Evolutionary conservation across 139 green algal species (phyloP), one percentile per base, ranked within the genome.

Genomic region (Chlamydomonas sphaeroides): DNA sequence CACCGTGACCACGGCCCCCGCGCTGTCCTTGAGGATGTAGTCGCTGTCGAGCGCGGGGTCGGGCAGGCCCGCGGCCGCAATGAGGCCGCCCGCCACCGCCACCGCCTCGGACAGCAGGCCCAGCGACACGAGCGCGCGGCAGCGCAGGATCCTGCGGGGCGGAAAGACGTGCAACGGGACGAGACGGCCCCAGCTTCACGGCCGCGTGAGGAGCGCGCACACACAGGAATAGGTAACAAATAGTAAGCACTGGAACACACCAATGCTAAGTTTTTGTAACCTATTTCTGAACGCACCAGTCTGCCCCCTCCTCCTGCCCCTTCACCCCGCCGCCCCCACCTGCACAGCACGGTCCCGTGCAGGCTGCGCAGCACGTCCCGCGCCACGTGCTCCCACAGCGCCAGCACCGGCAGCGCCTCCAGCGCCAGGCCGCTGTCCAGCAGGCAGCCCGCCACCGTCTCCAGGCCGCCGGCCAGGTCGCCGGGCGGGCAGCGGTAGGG

Each of bases 321-420:
- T n/a, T n/a, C 38, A 23, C 67, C 38, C 67, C 39, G 26, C 68
- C 32, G 6, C 26, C 68, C 15, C 39, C 35, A 88, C 84, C 78
- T 75, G 72, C 76, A 80, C 17, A 87, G 68, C 10, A 89, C 68
- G 3, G 84, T 88, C 10, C 75, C 68, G 15, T 45, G 68, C 51
- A 83, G 71, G 85, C 33, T 88, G 41, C 89, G 85, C 25, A 74
- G 68, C 41, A 88, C 84, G 36, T 84, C 68, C 10, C 66, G 51
- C 17, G 84, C 84, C 30, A 90, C 21, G 63, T 91, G 86, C 83
- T 94, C 90, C 88, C 89, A 94, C 66, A 92, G 68, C 6, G 84
- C 66, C 5, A 92, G 36, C 39, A 92, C 53, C 18, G 89, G 88
- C 57, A 94, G 85, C 11, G 87, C 85, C 45, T 88, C 80, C 48